Percentiles rank a stretch among this genome's conserved stretches.
These are phyloP conservation scores for Pseudonitzschia pungens DNA, from an alignment of 108 stramenopile genomes.

Conservation along the genomic window DNA sequence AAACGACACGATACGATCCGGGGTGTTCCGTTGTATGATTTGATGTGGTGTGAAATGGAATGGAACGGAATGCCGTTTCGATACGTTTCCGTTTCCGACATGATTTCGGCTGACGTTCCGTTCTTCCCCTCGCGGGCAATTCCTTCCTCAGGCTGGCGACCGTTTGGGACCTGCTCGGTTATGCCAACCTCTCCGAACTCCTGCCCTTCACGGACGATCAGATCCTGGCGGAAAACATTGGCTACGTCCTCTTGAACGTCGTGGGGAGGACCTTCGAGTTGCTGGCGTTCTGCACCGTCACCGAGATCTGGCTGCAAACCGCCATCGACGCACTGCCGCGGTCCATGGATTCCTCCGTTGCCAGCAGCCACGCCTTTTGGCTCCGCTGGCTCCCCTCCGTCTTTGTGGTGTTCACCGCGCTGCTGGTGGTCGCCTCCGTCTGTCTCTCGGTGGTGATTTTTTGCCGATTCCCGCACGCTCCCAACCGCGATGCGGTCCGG, in stretches of 20 bases:
- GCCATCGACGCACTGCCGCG: slow-evolving; percentile 25
- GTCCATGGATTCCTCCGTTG: background rate
- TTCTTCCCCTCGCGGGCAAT: no score
- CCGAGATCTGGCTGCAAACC: slow-evolving; percentile 36
- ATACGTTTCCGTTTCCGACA: background rate
- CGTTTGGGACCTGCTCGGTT: slow-evolving; percentile 8
- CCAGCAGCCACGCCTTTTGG: background rate
- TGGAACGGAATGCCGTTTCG: background rate
- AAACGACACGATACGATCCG: background rate
- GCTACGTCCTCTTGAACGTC: slow-evolving; percentile 30
- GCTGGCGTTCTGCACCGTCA: slow-evolving; percentile 27
- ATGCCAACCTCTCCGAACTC: slow-evolving; percentile 25
- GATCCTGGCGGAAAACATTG: slow-evolving; percentile 32
- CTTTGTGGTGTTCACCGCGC: slow-evolving; percentile 18
- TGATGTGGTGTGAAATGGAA: no score
- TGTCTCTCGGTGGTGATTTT: slow-evolving; percentile 18
- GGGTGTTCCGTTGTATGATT: no score
- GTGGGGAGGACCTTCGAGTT: slow-evolving; percentile 26
- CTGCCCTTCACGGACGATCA: slow-evolving; percentile 14
- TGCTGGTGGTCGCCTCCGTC: slow-evolving; percentile 21
- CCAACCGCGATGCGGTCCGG: slow-evolving; percentile 6
- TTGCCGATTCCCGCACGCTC: background rate
- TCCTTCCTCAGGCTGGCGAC: slow-evolving; percentile 8
- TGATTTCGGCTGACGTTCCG: no score
- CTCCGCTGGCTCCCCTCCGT: slow-evolving; percentile 15